Evolutionary conservation across 345 rosid species (phyloP).

Genomic region (Odontarrhena argentea): DNA sequence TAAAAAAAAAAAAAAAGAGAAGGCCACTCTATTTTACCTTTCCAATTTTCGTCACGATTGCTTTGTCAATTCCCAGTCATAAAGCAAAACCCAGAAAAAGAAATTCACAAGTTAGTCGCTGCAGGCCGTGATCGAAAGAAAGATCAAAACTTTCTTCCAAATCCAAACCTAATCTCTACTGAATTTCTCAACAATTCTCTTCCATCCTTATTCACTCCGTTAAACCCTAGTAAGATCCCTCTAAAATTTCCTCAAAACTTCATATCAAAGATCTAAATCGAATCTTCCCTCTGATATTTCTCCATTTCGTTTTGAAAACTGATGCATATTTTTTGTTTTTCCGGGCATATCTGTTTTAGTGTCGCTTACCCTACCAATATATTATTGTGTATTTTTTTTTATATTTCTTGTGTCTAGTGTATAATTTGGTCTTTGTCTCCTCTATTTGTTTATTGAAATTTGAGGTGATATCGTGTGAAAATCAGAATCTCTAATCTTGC

Average conservation of each 20-base stretch:
- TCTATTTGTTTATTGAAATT: constrained; percentile 35
- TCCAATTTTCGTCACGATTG: neutral
- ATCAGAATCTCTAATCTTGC: constrained; percentile 43
- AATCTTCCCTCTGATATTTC: constrained; percentile 28
- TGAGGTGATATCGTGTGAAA: constrained; percentile 36
- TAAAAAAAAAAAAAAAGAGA: too few relatives aligned
- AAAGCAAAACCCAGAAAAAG: constrained; percentile 28
- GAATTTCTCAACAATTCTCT: constrained; percentile 4
- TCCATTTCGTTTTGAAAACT: constrained; percentile 23
- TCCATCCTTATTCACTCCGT: constrained; percentile 13
- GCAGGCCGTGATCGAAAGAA: constrained; percentile 31
- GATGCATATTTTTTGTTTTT: constrained; percentile 12
- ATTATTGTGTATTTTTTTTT: constrained; percentile 25
- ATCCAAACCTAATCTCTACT: constrained; percentile 3
- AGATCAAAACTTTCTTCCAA: constrained; percentile 31
- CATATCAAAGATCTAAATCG: constrained; percentile 14
- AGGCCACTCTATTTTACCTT: neutral
- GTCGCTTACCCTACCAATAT: constrained; percentile 20
- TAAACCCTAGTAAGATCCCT: constrained; percentile 38
- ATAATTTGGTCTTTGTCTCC: constrained; percentile 21
- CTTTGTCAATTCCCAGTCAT: neutral
- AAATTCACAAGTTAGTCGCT: constrained; percentile 26
- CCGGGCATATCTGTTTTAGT: constrained; percentile 22
- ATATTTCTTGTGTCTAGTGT: constrained; percentile 26
- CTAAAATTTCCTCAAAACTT: neutral